These are phyloP conservation scores for Parathielavia hyrcaniae DNA, from an alignment of 495 filamentous ascomycete species.

Conservation along the genomic window DNA sequence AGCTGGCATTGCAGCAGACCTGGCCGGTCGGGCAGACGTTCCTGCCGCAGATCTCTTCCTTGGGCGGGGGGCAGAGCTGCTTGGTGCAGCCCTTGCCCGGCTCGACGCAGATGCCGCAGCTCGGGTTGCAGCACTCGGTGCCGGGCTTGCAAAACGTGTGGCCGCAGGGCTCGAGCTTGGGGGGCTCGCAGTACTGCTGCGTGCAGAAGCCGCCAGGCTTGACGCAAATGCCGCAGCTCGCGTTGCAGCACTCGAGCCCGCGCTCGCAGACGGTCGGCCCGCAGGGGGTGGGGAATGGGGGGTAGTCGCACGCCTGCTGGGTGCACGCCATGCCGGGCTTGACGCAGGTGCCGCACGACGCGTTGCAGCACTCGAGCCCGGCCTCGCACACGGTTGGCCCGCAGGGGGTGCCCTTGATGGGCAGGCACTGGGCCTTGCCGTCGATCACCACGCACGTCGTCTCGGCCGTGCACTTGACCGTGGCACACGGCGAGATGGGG, in stretches of 20 bases:
- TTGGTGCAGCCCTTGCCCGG: slow-evolving; percentile 4
- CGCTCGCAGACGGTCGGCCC: slow-evolving; percentile 15
- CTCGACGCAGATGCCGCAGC: slow-evolving; percentile 19
- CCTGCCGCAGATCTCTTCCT: slow-evolving; percentile 3
- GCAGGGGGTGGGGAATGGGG: slow-evolving; percentile 5
- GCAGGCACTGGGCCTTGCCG: slow-evolving; percentile 18
- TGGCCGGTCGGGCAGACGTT: neutral
- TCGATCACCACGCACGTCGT: slow-evolving; percentile 18
- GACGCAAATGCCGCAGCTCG: slow-evolving; percentile 24
- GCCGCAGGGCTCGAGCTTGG: slow-evolving; percentile 12
- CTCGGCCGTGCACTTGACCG: slow-evolving; percentile 16
- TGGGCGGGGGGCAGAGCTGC: neutral
- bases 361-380: slow-evolving; percentile 24
- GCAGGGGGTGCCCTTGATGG: slow-evolving; percentile 9
- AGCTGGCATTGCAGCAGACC: slow-evolving; percentile 17
- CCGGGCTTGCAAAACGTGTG: slow-evolving; percentile 7
- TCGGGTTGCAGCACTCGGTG: slow-evolving; percentile 12
- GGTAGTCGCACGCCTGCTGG: slow-evolving; percentile 14
- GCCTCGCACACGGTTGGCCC: slow-evolving; percentile 15
- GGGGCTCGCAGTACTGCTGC: slow-evolving; percentile 17
- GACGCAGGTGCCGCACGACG: slow-evolving; percentile 22
- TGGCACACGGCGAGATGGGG: slow-evolving; percentile 15
- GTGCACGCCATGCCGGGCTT: slow-evolving; percentile 24
- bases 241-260: slow-evolving; percentile 26
- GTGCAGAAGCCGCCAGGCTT: slow-evolving; percentile 19